These are phyloP conservation scores for Phytopythium boreale DNA, from an alignment of 352 stramenopile genomes.

Conservation along the genomic window DNA sequence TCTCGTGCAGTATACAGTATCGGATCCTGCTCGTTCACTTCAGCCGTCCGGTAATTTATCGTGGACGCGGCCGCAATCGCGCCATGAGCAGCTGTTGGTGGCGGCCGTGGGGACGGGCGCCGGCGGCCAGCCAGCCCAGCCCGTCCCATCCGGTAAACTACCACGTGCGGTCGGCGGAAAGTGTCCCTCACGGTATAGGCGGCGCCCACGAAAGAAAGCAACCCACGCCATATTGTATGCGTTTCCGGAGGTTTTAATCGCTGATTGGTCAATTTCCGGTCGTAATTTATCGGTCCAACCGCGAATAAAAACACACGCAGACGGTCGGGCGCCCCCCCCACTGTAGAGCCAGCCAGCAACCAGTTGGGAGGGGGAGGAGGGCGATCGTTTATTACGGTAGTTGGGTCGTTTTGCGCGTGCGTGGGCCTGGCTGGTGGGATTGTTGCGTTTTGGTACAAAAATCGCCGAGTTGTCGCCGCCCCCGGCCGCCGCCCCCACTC, in stretches of 20 bases:
- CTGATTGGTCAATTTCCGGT: neutral
- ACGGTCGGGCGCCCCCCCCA: neutral
- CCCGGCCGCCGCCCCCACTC: neutral
- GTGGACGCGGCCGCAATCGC: too few relatives aligned
- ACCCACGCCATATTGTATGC: neutral
- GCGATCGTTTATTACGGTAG: neutral
- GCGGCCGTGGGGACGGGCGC: too few relatives aligned
- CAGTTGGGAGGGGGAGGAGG: neutral
- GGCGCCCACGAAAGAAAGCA: slow-evolving; percentile 3
- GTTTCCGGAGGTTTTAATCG: neutral
- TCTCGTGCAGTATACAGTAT: too few relatives aligned
- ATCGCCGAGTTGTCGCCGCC: slow-evolving; percentile 1
- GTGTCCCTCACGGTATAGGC: neutral
- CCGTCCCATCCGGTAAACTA: neutral
- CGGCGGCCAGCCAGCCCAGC: too few relatives aligned
- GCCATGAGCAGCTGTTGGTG: too few relatives aligned
- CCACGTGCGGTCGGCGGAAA: neutral
- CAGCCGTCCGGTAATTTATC: too few relatives aligned
- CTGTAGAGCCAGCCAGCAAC: slow-evolving; percentile 2
- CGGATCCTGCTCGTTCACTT: too few relatives aligned
- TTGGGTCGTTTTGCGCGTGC: neutral
- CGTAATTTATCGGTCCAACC: neutral
- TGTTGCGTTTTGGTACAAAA: neutral
- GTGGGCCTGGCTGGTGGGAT: neutral
- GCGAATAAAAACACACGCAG: too few relatives aligned